Percentiles rank a stretch among this genome's conserved stretches.
Evolutionary conservation across 345 rosid genomes (phyloP).

Genomic region (Syzygium jambos): DNA sequence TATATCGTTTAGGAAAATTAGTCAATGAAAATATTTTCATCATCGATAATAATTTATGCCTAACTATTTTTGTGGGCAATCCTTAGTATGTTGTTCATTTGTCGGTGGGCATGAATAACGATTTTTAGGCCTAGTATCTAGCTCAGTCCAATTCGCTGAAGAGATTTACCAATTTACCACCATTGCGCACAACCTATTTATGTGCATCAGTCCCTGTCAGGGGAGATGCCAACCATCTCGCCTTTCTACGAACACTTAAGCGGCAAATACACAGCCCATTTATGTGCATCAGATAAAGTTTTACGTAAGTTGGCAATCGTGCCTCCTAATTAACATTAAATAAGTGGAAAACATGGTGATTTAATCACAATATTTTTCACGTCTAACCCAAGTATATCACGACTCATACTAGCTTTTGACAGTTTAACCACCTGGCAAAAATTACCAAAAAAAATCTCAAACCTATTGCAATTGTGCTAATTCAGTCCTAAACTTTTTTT

Average conservation of each 20-base stretch:
- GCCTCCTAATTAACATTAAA: background rate
- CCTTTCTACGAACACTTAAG: constrained; percentile 27
- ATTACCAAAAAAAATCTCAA: too few species aligned
- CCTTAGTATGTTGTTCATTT: too few species aligned
- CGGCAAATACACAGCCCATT: too few species aligned
- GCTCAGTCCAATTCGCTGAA: too few species aligned
- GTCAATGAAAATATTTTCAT: too few species aligned
- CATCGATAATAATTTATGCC: too few species aligned
- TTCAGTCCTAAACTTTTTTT: too few species aligned
- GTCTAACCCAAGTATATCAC: background rate
- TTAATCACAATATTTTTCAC: background rate
- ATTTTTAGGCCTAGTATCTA: too few species aligned
- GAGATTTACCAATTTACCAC: background rate
- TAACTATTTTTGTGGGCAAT: too few species aligned
- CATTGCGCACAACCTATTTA: background rate
- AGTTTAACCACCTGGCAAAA: background rate
- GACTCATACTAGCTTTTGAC: background rate
- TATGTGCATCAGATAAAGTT: background rate
- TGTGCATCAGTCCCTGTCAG: constrained; percentile 38
- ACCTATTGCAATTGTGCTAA: too few species aligned
- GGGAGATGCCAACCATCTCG: constrained; percentile 53
- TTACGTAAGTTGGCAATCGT: background rate
- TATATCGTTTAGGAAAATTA: too few species aligned
- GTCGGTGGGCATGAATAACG: too few species aligned
- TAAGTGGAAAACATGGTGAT: background rate